Evolutionary conservation across 352 stramenopile species (phyloP).

Genomic region (Globisporangium solare): DNA sequence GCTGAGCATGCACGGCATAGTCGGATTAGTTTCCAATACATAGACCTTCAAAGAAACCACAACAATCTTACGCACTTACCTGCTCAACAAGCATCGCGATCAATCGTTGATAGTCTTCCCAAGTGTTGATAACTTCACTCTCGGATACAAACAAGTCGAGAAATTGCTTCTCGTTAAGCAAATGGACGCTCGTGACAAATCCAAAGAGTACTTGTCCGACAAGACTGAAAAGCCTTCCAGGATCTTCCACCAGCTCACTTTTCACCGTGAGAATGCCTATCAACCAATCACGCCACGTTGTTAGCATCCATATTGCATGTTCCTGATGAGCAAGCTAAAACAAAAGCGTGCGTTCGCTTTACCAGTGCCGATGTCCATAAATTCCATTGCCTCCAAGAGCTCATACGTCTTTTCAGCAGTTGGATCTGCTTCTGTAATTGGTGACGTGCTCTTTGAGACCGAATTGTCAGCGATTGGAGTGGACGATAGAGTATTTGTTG

Average conservation of each 20-base stretch:
- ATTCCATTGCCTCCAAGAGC: constrained; percentile 85
- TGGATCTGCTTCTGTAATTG: not conserved
- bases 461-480: too few species aligned
- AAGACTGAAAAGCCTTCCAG: constrained; percentile 56
- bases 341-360: not conserved
- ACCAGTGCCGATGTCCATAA: constrained; percentile 85
- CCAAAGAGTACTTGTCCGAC: constrained; percentile 56
- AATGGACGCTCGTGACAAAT: constrained; percentile 58
- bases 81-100: constrained; percentile 86
- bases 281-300: not conserved
- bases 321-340: too few species aligned
- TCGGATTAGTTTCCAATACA: not conserved
- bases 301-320: not conserved
- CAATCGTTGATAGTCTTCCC: constrained; percentile 75
- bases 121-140: constrained; percentile 76
- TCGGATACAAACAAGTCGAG: constrained; percentile 67
- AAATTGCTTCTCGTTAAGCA: constrained; percentile 65
- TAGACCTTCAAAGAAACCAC: too few species aligned
- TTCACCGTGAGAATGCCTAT: constrained; percentile 82
- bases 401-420: constrained; percentile 62
- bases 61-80: constrained; percentile 16
- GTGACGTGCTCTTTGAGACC: too few species aligned
- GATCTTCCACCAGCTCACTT: constrained; percentile 72
- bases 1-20: constrained; percentile 18
- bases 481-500: too few species aligned